Evolutionary conservation across 2,329 filamentous ascomycete genomes (phyloP).

Genomic region (Helminthosporium solani): DNA sequence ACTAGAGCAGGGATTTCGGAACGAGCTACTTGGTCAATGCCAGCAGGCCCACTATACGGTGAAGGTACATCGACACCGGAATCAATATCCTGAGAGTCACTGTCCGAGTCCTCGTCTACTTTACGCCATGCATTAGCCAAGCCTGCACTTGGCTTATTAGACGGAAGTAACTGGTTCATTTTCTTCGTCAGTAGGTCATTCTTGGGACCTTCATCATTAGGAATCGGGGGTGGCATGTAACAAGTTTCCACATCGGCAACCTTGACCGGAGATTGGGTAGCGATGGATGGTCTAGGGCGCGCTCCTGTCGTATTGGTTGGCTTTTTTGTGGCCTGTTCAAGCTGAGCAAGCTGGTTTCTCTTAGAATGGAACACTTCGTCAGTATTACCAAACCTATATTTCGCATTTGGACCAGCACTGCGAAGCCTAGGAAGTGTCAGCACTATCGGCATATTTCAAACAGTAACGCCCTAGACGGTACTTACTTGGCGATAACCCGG

Average conservation of each 20-base stretch:
- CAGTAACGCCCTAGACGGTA: not conserved
- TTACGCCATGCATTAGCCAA: not conserved
- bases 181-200: conserved; percentile 4
- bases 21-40: not conserved
- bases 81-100: not conserved
- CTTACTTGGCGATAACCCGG: not conserved
- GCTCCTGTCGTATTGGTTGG: not conserved
- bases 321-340: no score
- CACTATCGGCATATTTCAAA: not conserved
- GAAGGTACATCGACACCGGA: not conserved
- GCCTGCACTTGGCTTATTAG: not conserved
- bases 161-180: conserved; percentile 2
- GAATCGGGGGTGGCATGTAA: not conserved
- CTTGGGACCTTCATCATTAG: not conserved
- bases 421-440: not conserved
- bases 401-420: not conserved
- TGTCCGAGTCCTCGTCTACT: not conserved
- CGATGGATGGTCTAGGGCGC: not conserved
- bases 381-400: not conserved
- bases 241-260: no score
- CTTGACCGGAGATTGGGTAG: not conserved
- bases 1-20: no score
- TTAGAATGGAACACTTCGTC: not conserved
- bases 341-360: not conserved
- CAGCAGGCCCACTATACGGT: not conserved